Conservation (phyloP, 495 filamentous ascomycete genomes). For the Hypoxylon intermedium region DNA sequence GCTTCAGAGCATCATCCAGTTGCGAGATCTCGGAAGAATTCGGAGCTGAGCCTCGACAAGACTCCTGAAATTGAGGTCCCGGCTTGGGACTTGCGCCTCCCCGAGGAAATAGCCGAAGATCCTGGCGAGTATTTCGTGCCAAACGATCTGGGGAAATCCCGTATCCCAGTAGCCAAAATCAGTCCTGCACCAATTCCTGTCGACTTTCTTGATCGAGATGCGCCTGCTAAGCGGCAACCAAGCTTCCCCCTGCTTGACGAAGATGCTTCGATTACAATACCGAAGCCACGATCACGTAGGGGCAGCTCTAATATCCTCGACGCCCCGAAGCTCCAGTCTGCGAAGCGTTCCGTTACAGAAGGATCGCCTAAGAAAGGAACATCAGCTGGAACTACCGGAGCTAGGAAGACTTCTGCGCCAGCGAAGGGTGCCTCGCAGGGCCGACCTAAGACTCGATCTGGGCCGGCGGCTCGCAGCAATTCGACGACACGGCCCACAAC, state of each 20-base stretch:
- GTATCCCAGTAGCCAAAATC: slow-evolving; percentile 81
- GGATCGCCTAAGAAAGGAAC: slow-evolving; percentile 56
- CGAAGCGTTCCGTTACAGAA: slow-evolving; percentile 52
- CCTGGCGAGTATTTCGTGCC: slow-evolving; percentile 53
- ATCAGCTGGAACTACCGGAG: slow-evolving; percentile 16
- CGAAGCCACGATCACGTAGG: slow-evolving; percentile 70
- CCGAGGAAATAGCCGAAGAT: slow-evolving; percentile 81
- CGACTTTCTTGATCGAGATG: slow-evolving; percentile 74
- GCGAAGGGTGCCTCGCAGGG: slow-evolving; percentile 54
- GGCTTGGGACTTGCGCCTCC: slow-evolving; percentile 75
- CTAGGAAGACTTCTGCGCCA: slow-evolving; percentile 52
- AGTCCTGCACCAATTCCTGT: slow-evolving; percentile 79
- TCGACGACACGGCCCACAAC: slow-evolving; percentile 62
- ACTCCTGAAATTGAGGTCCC: slow-evolving; percentile 42
- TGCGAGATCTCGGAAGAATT: slow-evolving; percentile 57
- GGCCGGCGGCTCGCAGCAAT: slow-evolving; percentile 60
- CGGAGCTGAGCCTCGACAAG: slow-evolving; percentile 46
- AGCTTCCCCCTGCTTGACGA: slow-evolving; percentile 53
- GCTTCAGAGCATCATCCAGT: slow-evolving; percentile 40
- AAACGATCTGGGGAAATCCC: slow-evolving; percentile 60
- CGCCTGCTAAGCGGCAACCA: slow-evolving; percentile 67
- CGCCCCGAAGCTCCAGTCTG: slow-evolving; percentile 48
- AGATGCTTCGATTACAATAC: slow-evolving; percentile 62
- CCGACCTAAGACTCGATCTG: slow-evolving; percentile 69
- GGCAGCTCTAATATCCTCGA: slow-evolving; percentile 68